phyloP scores from a whole-genome alignment of 202 grass and related monocot genomes.

The Tripidium arundinaceum region DNA sequence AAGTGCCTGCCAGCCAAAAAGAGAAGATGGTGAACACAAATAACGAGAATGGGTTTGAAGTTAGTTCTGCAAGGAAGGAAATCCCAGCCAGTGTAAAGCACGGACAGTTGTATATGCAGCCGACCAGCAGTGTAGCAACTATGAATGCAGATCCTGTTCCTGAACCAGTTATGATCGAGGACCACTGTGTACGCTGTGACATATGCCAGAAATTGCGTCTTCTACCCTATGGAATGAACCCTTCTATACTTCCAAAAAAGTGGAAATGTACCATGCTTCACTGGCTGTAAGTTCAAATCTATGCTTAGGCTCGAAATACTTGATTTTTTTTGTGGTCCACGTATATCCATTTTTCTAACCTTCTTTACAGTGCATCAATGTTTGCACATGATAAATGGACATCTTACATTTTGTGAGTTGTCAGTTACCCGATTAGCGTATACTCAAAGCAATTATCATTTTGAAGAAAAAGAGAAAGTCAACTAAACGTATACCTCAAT shows the following conservation, averaged over 20 bases:
- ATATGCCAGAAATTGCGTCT: slow-evolving; percentile 74
- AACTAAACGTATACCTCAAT: neutral
- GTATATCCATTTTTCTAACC: neutral
- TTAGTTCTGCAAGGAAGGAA: slow-evolving; percentile 29
- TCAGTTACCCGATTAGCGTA: neutral
- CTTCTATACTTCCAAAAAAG: slow-evolving; percentile 55
- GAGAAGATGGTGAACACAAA: slow-evolving; percentile 32
- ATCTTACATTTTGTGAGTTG: slow-evolving; percentile 3
- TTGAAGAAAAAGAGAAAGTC: neutral
- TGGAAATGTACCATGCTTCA: slow-evolving; percentile 78
- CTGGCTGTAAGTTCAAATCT: slow-evolving; percentile 78
- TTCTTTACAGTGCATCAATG: slow-evolving; percentile 4
- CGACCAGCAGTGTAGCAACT: slow-evolving; percentile 5
- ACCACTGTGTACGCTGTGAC: slow-evolving; percentile 74
- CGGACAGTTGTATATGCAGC: slow-evolving; percentile 34
- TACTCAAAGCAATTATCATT: neutral
- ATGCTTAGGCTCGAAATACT: slow-evolving; percentile 8
- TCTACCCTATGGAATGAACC: slow-evolving; percentile 62
- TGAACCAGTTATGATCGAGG: slow-evolving; percentile 52
- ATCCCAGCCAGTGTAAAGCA: slow-evolving; percentile 35
- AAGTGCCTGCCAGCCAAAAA: neutral
- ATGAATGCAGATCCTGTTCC: slow-evolving; percentile 17
- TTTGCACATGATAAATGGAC: neutral
- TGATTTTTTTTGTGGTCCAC: slow-evolving; percentile 1
- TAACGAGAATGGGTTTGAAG: slow-evolving; percentile 37